Evolutionary conservation across 768 basidiomycete genomes (phyloP).

Genomic region (Rubroboletus pulcherrimus): DNA sequence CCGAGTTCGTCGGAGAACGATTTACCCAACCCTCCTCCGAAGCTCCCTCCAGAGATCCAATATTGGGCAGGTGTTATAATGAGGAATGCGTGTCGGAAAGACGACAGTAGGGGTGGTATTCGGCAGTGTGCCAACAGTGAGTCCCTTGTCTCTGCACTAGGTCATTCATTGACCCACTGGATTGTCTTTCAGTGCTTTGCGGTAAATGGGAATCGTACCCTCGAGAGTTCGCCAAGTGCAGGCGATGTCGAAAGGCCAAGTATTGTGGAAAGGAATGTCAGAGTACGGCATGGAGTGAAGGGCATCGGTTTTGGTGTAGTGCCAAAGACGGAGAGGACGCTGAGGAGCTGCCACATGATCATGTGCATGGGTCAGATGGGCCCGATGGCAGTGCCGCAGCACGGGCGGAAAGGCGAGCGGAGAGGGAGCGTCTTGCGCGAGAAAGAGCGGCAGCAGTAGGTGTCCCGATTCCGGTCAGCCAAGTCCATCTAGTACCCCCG

Average conservation of each 20-base stretch:
- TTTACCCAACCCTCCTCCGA: slow-evolving; percentile 62
- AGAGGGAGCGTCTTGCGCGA: slow-evolving; percentile 33
- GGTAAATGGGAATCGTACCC: slow-evolving; percentile 92
- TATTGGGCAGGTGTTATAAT: slow-evolving; percentile 99
- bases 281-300: slow-evolving; percentile 94
- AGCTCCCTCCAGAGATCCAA: slow-evolving; percentile 85
- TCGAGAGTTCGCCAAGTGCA: slow-evolving; percentile 94
- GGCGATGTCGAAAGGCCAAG: slow-evolving; percentile 95
- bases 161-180: not conserved
- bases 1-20: slow-evolving; percentile 80
- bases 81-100: slow-evolving; percentile 98
- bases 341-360: slow-evolving; percentile 30
- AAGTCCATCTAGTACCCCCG: slow-evolving; percentile 9
- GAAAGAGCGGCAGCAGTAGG: slow-evolving; percentile 21
- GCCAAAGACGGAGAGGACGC: slow-evolving; percentile 54
- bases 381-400: slow-evolving; percentile 12
- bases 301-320: slow-evolving; percentile 93
- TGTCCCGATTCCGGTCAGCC: slow-evolving; percentile 12
- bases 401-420: slow-evolving; percentile 35
- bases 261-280: slow-evolving; percentile 98
- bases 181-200: slow-evolving; percentile 66
- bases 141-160: slow-evolving; percentile 27
- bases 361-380: slow-evolving; percentile 12
- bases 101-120: slow-evolving; percentile 88
- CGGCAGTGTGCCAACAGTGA: slow-evolving; percentile 95